These are phyloP conservation scores for Saccharomycopsis phalli DNA, from an alignment of 1,139 yeast genomes.

Conservation along the genomic window DNA sequence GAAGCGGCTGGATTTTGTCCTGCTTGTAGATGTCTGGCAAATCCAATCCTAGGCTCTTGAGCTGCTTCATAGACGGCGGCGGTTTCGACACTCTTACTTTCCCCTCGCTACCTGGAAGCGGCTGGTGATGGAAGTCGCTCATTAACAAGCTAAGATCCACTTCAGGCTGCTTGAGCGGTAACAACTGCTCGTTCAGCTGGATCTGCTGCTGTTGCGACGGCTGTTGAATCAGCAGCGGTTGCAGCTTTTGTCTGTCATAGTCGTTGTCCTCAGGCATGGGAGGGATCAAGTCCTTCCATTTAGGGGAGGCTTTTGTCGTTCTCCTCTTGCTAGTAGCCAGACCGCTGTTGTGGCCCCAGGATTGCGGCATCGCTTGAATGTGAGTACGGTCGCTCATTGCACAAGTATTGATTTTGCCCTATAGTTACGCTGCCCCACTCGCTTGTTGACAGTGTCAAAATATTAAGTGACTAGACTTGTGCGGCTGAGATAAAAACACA, in stretches of 20 bases:
- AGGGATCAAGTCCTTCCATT: conserved; percentile 29
- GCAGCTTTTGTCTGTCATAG: background rate
- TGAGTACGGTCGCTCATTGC: too few relatives aligned
- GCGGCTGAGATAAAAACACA: too few relatives aligned
- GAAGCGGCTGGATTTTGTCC: conserved; percentile 2
- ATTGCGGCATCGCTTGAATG: too few relatives aligned
- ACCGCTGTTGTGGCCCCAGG: too few relatives aligned
- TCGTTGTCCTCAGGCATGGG: conserved; percentile 25
- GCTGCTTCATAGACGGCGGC: conserved; percentile 12
- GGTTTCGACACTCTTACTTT: conserved; percentile 7
- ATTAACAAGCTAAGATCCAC: background rate
- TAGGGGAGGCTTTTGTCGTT: too few relatives aligned
- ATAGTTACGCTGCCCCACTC: too few relatives aligned
- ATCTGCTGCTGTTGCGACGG: background rate
- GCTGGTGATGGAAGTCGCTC: background rate
- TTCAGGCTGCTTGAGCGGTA: background rate
- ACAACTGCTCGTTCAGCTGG: conserved; percentile 1
- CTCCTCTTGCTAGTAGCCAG: too few relatives aligned
- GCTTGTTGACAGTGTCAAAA: too few relatives aligned
- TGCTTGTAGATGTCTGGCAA: conserved; percentile 8
- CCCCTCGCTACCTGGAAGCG: background rate
- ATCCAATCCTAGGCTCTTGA: conserved; percentile 10
- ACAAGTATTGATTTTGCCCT: too few relatives aligned
- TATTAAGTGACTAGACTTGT: too few relatives aligned
- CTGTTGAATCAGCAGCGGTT: background rate